Evolutionary conservation across 306 rosid species (phyloP).

Genomic region (Vachellia pachyceras): DNA sequence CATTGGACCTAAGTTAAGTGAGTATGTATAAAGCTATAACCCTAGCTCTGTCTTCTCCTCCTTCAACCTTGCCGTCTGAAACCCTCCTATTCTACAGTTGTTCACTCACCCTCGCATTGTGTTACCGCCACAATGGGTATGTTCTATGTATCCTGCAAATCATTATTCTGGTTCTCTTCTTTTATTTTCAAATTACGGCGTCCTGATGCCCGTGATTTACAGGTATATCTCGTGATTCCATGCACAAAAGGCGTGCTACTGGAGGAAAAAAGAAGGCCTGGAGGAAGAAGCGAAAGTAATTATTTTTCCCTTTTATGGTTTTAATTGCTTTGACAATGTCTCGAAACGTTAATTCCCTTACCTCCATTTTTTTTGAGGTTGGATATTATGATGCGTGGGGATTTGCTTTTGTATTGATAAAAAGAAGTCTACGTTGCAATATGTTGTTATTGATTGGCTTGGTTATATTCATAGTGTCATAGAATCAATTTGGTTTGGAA

Average conservation of each 20-base stretch:
- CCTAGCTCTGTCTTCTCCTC: neutral
- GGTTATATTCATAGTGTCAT: neutral
- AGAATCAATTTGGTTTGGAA: neutral
- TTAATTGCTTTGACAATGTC: neutral
- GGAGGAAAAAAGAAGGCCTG: slow-evolving; percentile 11
- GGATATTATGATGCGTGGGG: too few species aligned
- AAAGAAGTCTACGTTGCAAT: too few species aligned
- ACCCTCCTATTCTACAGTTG: neutral
- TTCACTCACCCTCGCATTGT: neutral
- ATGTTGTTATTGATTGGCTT: too few species aligned
- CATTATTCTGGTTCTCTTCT: neutral
- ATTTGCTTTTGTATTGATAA: too few species aligned
- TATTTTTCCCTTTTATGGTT: neutral
- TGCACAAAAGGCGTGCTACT: slow-evolving; percentile 8
- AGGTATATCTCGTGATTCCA: slow-evolving; percentile 48
- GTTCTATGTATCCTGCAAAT: neutral
- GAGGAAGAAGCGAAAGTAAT: slow-evolving; percentile 1
- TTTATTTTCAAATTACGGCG: neutral
- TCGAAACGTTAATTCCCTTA: slow-evolving; percentile 18
- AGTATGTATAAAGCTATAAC: neutral
- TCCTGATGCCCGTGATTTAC: neutral
- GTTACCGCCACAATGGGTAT: slow-evolving; percentile 35
- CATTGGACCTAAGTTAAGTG: neutral
- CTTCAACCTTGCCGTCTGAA: neutral
- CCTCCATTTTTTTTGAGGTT: too few species aligned